Conservation (phyloP, 805 yeast species). For the Maudiozyma turicensis region DNA sequence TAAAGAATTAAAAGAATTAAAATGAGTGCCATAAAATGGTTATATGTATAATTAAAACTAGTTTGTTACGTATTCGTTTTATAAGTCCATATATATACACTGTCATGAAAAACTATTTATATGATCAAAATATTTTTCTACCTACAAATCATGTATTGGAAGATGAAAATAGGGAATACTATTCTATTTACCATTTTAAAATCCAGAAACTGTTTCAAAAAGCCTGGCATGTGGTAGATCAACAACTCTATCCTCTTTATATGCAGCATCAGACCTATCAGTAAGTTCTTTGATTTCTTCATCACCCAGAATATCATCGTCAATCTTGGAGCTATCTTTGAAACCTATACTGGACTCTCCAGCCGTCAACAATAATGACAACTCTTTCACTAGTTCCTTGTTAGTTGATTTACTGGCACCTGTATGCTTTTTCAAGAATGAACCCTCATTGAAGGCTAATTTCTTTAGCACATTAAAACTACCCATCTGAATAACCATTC, state of each 20-base stretch:
- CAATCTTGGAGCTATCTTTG: conserved; percentile 14
- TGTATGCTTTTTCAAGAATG: conserved; percentile 14
- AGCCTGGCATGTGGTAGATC: conserved; percentile 30
- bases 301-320: conserved; percentile 24
- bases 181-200: conserved; percentile 4
- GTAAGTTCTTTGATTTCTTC: conserved; percentile 41
- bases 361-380: conserved; percentile 33
- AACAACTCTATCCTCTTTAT: conserved; percentile 21
- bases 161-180: background rate
- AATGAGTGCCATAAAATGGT: background rate
- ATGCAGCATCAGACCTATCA: conserved; percentile 40
- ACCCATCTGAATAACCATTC: conserved; percentile 62
- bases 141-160: background rate
- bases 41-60: too few relatives aligned
- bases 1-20: background rate
- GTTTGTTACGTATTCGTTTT: background rate
- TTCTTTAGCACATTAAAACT: conserved; percentile 38
- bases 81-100: background rate
- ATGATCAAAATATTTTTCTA: too few relatives aligned
- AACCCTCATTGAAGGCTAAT: conserved; percentile 27
- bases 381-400: conserved; percentile 31
- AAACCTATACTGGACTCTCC: conserved; percentile 33
- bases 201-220: conserved; percentile 31
- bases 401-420: conserved; percentile 19
- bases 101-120: background rate